These are phyloP conservation scores for Kluyveromyces lactis DNA, from an alignment of 805 yeast genomes.

Conservation along the genomic window DNA sequence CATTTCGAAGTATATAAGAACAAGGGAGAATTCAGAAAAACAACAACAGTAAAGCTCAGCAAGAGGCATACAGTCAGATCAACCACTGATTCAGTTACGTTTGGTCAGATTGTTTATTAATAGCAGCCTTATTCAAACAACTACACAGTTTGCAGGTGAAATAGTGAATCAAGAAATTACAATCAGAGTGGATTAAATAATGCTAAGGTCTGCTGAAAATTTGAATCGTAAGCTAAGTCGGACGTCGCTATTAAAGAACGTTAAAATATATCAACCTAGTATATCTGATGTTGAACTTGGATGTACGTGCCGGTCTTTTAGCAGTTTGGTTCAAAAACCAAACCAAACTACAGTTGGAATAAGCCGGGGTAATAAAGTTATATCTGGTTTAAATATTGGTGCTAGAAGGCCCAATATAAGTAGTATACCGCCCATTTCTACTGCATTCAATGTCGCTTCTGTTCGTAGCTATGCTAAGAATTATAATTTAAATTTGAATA, in stretches of 20 bases:
- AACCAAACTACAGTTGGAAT: no score
- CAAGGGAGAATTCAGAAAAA: neutral
- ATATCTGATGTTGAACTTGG: no score
- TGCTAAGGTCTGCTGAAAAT: neutral
- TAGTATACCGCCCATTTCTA: neutral
- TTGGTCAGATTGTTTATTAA: no score
- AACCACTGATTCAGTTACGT: no score
- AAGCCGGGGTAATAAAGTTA: neutral
- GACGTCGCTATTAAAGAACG: neutral
- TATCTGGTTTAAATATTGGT: neutral
- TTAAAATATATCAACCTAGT: neutral
- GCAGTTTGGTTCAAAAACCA: no score
- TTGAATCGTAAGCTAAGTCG: neutral
- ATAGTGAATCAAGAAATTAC: no score
- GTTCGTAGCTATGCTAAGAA: constrained; percentile 2
- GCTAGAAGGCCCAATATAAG: no score
- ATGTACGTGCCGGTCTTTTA: no score
- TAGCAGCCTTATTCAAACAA: neutral
- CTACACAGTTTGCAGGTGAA: no score
- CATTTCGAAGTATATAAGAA: neutral
- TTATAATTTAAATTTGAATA: constrained; percentile 6
- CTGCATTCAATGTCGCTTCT: neutral
- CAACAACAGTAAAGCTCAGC: no score
- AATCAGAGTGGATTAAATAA: no score
- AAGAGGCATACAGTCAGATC: no score